Percentiles rank a stretch among this genome's conserved stretches.
Evolutionary conservation across 371 early-diverging fungal species (phyloP).

Genomic region (Mortierella sp.): DNA sequence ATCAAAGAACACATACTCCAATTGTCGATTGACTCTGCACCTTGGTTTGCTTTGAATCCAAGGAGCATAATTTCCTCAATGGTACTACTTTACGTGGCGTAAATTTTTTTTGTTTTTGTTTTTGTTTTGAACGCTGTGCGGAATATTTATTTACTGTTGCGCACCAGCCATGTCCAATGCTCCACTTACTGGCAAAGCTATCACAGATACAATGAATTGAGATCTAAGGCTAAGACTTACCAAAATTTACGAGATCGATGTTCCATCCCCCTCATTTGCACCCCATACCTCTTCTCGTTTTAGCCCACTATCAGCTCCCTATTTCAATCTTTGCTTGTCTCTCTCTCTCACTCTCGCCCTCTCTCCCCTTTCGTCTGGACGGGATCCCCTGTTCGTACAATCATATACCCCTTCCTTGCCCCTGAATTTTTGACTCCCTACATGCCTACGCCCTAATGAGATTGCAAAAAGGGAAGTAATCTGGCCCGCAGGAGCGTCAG

Average conservation of each 20-base stretch:
- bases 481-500: background rate
- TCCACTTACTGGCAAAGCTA: no score
- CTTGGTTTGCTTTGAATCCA: no score
- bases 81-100: no score
- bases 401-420: background rate
- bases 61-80: no score
- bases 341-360: constrained; percentile 1
- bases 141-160: background rate
- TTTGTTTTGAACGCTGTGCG: background rate
- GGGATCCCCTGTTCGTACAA: background rate
- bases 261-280: constrained; percentile 25
- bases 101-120: no score
- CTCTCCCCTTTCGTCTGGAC: no score
- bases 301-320: background rate
- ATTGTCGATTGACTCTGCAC: no score
- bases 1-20: no score
- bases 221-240: background rate
- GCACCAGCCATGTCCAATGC: constrained; percentile 11
- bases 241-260: background rate
- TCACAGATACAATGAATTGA: no score
- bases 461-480: background rate
- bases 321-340: background rate
- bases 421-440: background rate
- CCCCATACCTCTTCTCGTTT: no score
- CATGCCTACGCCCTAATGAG: background rate